Percentiles rank a stretch among this genome's conserved stretches.
Conservation (phyloP, 257 asterid genomes). For the Phtheirospermum japonicum region DNA sequence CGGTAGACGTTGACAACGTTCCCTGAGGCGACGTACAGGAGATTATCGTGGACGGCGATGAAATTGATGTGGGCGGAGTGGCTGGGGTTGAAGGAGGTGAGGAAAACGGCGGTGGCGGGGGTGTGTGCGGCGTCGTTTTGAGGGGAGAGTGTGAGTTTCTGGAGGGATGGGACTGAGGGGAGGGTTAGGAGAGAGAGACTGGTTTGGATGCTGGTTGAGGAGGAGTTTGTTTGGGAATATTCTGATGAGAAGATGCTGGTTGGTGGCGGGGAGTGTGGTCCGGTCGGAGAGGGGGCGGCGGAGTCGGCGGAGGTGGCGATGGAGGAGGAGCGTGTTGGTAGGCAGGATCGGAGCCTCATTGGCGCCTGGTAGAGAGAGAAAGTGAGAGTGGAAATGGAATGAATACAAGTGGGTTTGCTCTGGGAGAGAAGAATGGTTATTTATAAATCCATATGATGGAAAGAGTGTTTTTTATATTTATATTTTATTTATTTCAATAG, state of each 20-base stretch:
- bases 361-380: slow-evolving; percentile 31
- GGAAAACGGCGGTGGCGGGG: slow-evolving; percentile 32
- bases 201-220: slow-evolving; percentile 59
- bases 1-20: slow-evolving; percentile 51
- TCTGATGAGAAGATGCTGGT: too few relatives aligned
- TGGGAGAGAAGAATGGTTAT: too few relatives aligned
- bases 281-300: slow-evolving; percentile 27
- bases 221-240: too few relatives aligned
- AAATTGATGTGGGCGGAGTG: slow-evolving; percentile 37
- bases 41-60: slow-evolving; percentile 52
- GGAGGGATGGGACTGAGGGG: slow-evolving; percentile 83
- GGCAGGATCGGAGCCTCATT: slow-evolving; percentile 61
- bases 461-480: too few relatives aligned
- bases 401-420: too few relatives aligned
- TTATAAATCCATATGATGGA: too few relatives aligned
- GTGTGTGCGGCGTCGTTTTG: slow-evolving; percentile 31
- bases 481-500: too few relatives aligned
- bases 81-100: slow-evolving; percentile 35
- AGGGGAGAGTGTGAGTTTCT: slow-evolving; percentile 39
- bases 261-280: too few relatives aligned
- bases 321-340: slow-evolving; percentile 53
- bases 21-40: slow-evolving; percentile 73
- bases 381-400: neutral
- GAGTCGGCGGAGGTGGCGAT: slow-evolving; percentile 31
- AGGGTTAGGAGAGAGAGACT: slow-evolving; percentile 67